phyloP scores from a whole-genome alignment of 176 grass and related monocot species.

The Juncus inflexus region DNA sequence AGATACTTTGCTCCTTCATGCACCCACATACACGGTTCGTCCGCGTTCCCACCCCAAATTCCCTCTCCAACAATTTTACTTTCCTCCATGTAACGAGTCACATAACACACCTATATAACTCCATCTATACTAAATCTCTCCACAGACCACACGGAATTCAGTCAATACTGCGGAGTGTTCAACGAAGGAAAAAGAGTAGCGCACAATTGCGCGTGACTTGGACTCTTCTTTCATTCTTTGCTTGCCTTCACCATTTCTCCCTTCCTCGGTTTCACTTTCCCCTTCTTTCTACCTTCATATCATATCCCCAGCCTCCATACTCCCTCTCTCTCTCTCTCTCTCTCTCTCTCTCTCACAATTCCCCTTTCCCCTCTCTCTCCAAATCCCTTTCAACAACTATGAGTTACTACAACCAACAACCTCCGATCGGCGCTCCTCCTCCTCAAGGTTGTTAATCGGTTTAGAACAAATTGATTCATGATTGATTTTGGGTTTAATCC shows the following conservation, averaged over 20 bases:
- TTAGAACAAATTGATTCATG: not conserved
- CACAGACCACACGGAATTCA: too few relatives aligned
- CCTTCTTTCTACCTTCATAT: not conserved
- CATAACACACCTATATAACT: too few relatives aligned
- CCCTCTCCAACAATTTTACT: too few relatives aligned
- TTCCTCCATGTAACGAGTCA: too few relatives aligned
- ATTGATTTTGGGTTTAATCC: not conserved
- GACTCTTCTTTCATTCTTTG: too few relatives aligned
- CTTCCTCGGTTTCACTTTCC: not conserved
- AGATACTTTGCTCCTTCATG: too few relatives aligned
- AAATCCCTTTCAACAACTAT: not conserved
- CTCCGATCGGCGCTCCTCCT: constrained; percentile 43
- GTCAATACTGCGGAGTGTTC: too few relatives aligned
- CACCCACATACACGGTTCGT: too few relatives aligned
- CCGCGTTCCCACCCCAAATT: too few relatives aligned
- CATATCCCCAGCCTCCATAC: not conserved
- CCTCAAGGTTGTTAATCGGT: constrained; percentile 31
- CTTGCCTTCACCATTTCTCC: not conserved
- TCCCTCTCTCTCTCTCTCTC: not conserved
- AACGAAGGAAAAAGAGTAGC: too few relatives aligned
- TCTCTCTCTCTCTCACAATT: not conserved
- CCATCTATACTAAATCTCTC: too few relatives aligned
- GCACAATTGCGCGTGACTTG: too few relatives aligned
- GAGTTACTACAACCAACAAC: constrained; percentile 47
- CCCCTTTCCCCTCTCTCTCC: not conserved